Conservation (phyloP, 2,329 filamentous ascomycete genomes). For the Fusarium coffeatum region DNA sequence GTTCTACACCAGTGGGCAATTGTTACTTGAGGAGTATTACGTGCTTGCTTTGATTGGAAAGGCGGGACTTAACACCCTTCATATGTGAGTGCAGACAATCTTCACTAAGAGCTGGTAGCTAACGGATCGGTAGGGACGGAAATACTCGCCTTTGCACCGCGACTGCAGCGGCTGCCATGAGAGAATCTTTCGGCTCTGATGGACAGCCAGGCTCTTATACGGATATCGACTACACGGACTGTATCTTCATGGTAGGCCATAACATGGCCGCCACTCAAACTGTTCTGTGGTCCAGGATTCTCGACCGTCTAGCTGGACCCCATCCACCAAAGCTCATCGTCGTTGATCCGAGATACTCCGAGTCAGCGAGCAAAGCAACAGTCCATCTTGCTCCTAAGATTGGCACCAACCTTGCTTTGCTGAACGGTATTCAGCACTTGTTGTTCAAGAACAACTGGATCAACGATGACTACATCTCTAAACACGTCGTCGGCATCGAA, state of each 20-base stretch:
- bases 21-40: neutral
- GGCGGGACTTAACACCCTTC: neutral
- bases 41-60: neutral
- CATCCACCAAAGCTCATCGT: neutral
- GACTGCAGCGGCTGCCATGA: neutral
- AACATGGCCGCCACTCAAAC: slow-evolving; percentile 1
- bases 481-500: neutral
- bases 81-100: neutral
- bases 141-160: neutral
- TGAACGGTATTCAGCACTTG: neutral
- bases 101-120: neutral
- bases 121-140: neutral
- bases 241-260: neutral
- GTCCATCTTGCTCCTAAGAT: neutral
- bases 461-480: neutral
- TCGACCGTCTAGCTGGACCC: neutral
- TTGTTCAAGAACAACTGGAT: neutral
- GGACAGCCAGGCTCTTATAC: neutral
- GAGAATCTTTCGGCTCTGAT: neutral
- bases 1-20: neutral
- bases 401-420: neutral
- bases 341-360: neutral
- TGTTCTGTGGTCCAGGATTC: neutral
- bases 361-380: neutral
- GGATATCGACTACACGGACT: neutral